Evolutionary conservation across 108 stramenopile species (phyloP), one percentile per base, ranked within the genome.

Genomic region (Discostella stelligeroides): DNA sequence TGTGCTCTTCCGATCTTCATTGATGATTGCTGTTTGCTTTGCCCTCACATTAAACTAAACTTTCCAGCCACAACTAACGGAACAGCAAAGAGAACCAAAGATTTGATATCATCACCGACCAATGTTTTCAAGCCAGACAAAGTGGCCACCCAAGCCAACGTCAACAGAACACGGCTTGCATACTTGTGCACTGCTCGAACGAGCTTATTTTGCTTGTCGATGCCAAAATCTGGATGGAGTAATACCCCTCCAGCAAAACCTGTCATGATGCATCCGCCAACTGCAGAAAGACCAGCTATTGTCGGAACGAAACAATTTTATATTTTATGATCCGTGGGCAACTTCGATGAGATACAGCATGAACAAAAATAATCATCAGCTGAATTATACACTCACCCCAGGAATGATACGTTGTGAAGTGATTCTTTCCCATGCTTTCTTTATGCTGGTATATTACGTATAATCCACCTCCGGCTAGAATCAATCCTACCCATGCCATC

Each of bases 211-310:
- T 86, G 86, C 70, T 93, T 93, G 55, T 84, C 85, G 40, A 90
- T 64, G 0, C 92, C 92, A 79, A 89, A 90, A 63, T 93, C 92
- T 7, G 92, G 92, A 73, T 93, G 92, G 14, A 93, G 72, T 51
- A 93, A 79, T 12, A 93, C 77, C 12, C 65, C 84, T 10, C 92
- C 92, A 0, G 75, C 88, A 39, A 93, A 17, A 39, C 82, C 86
- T 12, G 70, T 54, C 57, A 82, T 71, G 25, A 86, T 58, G 24
- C 68, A 73, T 9, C 66, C 63, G 1, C 78, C 63, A 12, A 91
- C 17, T 18, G 82, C 70, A 0, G 73, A 76, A 11, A 86, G 50
- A 30, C 92, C 92, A 39, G 71, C 68, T 65, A 64, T 73, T 13
- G 6, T 5, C 34, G 34, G 34, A 34, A 34, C 6, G 6, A 34